Evolutionary conservation across 1,139 yeast genomes (phyloP), one percentile per base, ranked within the genome.

Genomic region (Zygosaccharomyces sapae): DNA sequence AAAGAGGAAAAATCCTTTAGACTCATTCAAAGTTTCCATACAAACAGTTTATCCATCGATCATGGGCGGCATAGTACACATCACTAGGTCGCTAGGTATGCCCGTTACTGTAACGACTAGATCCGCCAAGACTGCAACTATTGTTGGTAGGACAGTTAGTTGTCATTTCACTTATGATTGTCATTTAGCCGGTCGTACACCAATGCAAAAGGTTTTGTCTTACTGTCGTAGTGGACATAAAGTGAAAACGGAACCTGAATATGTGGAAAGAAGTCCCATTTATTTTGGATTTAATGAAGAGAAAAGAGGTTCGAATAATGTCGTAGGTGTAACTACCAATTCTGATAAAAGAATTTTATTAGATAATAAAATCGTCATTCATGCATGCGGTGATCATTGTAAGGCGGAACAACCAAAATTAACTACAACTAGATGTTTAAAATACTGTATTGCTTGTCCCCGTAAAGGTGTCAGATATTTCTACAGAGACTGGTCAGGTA

Each of bases 51-150:
- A 58, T 52, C 49, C 62, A 7, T 55, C 62, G 16, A 62, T 71
- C 40, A 53, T 66, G 55, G 62, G 67, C 33, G 72, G 72, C 37
- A 52, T 69, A 43, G 61, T 65, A 18, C 57, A 59, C 41, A 55
- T 71, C 44, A 68, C 72, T 19, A 70, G 75, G 53, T 72, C 76
- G 8, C 56, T 72, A 30, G 75, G 75, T 2, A 53, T 58, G n/a
- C 51, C 56, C 9, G 57, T 52, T 1, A 55, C 62, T 5, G 56
- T 58, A 7, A 57, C 62, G 1, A 56, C 62, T 1, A 46, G 59
- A 33, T 53, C 59, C 10, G 59, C 58, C 4, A 50, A 55, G 36
- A 41, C 49, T 3, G 52, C 48, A 9, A 41, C 47, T 5, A 55
- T 58, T 20, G 54, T 47, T 36, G 61, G 60, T 2, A 44, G 59